Conservation (phyloP, 768 basidiomycete species). For the Termitomyces sp. region DNA sequence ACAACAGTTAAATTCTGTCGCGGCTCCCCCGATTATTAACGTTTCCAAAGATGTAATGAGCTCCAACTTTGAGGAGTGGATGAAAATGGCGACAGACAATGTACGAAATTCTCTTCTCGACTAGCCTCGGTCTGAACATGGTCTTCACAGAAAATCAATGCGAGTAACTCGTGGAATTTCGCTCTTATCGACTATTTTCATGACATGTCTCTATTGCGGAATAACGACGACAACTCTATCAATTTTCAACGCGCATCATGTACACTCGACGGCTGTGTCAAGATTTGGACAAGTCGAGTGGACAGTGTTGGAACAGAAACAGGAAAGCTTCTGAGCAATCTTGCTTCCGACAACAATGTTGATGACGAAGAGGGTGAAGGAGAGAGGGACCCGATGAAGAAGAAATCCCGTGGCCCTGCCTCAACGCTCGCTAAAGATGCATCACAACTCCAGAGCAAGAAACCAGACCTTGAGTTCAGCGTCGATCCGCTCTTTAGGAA, state of each 20-base stretch:
- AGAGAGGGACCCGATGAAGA: slow-evolving; percentile 53
- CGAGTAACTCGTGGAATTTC: slow-evolving; percentile 95
- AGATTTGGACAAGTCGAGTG: slow-evolving; percentile 98
- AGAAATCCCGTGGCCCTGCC: slow-evolving; percentile 63
- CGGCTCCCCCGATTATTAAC: slow-evolving; percentile 51
- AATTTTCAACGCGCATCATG: slow-evolving; percentile 99
- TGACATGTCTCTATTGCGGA: slow-evolving; percentile 93
- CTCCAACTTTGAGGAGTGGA: slow-evolving; percentile 98
- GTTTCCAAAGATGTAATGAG: slow-evolving; percentile 81
- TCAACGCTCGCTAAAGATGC: slow-evolving; percentile 89
- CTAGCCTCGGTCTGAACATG: slow-evolving; percentile 2
- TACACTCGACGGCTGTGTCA: slow-evolving; percentile 97
- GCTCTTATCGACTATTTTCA: slow-evolving; percentile 99
- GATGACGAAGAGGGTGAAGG: slow-evolving; percentile 59
- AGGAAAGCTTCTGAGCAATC: slow-evolving; percentile 88
- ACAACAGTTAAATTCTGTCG: slow-evolving; percentile 56
- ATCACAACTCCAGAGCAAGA: slow-evolving; percentile 79
- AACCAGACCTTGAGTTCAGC: slow-evolving; percentile 90
- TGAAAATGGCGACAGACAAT: slow-evolving; percentile 99
- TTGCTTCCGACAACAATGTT: slow-evolving; percentile 52
- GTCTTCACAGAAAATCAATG: slow-evolving; percentile 88
- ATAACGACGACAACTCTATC: slow-evolving; percentile 91
- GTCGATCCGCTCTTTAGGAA: slow-evolving; percentile 98
- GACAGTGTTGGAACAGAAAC: slow-evolving; percentile 97
- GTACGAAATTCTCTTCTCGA: slow-evolving; percentile 42